Evolutionary conservation across 345 rosid genomes (phyloP).

Genomic region (Arabis alpina): DNA sequence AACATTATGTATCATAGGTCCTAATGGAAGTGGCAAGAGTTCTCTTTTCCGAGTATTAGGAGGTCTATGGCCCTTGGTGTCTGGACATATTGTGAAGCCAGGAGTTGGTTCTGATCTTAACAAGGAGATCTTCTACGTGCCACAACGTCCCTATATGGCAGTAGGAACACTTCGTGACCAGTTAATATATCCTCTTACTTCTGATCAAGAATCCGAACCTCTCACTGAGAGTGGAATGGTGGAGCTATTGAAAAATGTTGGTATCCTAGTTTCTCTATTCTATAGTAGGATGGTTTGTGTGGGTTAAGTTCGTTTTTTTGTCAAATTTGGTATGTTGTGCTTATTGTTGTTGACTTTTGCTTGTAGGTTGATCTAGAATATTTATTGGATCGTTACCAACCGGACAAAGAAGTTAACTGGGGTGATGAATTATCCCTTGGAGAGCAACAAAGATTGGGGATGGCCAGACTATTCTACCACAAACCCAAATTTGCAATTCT

Average conservation of each 20-base stretch:
- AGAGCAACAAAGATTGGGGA: constrained; percentile 98
- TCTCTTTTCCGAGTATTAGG: constrained; percentile 99
- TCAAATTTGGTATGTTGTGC: constrained; percentile 5
- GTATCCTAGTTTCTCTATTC: constrained; percentile 31
- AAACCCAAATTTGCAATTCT: constrained; percentile 99
- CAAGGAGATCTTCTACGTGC: constrained; percentile 96
- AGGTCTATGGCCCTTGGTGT: constrained; percentile 96
- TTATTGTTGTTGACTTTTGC: constrained; percentile 24
- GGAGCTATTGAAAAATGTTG: constrained; percentile 90
- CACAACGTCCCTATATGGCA: constrained; percentile 99
- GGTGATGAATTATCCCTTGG: constrained; percentile 97
- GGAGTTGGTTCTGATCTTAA: constrained; percentile 99
- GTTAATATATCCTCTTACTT: constrained; percentile 94
- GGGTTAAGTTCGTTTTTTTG: constrained; percentile 21
- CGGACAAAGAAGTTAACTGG: constrained; percentile 91
- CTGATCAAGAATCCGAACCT: constrained; percentile 66
- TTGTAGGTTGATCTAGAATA: constrained; percentile 93
- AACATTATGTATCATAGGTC: constrained; percentile 63
- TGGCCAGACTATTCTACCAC: constrained; percentile 98
- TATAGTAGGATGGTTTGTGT: constrained; percentile 24
- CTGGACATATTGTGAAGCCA: constrained; percentile 95
- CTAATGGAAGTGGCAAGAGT: constrained; percentile 99
- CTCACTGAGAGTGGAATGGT: constrained; percentile 80
- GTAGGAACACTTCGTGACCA: constrained; percentile 98
- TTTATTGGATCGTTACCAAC: constrained; percentile 88